Base-by-base conservation (phyloP, 805 yeast genomes). In the Saturnispora sanitii region DNA sequence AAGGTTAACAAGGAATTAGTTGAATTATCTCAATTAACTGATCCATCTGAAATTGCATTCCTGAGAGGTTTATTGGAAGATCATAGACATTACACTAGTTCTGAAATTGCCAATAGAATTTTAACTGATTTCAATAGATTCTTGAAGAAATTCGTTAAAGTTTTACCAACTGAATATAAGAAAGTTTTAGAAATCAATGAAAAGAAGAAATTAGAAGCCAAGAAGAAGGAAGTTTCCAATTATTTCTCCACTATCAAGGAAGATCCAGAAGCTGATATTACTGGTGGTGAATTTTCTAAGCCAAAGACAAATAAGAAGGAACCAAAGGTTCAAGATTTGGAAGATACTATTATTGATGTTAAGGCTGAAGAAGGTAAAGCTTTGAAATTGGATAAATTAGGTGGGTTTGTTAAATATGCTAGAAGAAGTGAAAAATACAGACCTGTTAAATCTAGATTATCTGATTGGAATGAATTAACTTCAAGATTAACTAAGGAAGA, bases 381-480 rank as follows among this genome's bases (percentile, higher is more conserved):
- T 32, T 70, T 70, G 48, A 76, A 73, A 55, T 65, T 87, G 37
- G 95, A 86, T 62, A 87, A 82, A 65, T 70, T 79, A 44, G 78
- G 79, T 59, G 97, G 97, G 13, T 90, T 90, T 70, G 82, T 87
- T 82, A 84, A 86, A 68, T 92, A 92, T 71, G 80, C 78, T 66
- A 79, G 94, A 57, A 79, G 94, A 51, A 71, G 82, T 56, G 96
- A 88, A 62, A 77, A 76, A 54, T 87, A 90, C 71, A 75, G 97
- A 62, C 67, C 75, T 31, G 77, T 92, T 20, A 72, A 75, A 56
- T 62, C 75, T 21, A 78, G 98, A 64, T 70, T 86, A 42, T 72
- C 73, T 54, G 96, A 92, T 64, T 92, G 97, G 97, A 75, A 81
- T 49, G 97, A 90, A 65, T 72, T 90, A 60, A 78, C 94, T 11